Conservation (phyloP, 2,329 filamentous ascomycete genomes). For the Scytalidium lignicola region DNA sequence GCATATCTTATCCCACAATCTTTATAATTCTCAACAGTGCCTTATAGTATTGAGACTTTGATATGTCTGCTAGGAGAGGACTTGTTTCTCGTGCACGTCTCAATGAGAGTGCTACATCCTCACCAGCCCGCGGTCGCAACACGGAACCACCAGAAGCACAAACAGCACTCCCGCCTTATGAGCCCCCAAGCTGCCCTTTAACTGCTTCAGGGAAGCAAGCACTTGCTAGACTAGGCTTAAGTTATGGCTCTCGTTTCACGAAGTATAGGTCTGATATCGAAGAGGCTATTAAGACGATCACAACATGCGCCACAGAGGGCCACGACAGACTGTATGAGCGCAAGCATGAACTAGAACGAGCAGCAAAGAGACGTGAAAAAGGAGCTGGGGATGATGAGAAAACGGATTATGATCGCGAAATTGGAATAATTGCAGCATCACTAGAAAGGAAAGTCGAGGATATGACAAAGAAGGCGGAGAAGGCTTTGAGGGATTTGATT, state of each 20-base stretch:
- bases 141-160: constrained; percentile 6
- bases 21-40: too few relatives aligned
- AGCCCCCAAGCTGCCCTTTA: constrained; percentile 47
- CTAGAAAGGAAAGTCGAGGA: constrained; percentile 41
- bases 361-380: constrained; percentile 24
- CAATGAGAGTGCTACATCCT: constrained; percentile 11
- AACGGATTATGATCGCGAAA: constrained; percentile 25
- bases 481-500: constrained; percentile 50
- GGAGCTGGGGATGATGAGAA: constrained; percentile 29
- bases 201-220: constrained; percentile 38
- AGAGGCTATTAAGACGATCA: constrained; percentile 40
- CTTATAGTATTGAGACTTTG: not conserved
- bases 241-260: constrained; percentile 29
- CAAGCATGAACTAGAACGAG: constrained; percentile 16
- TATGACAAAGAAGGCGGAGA: constrained; percentile 51
- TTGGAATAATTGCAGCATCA: constrained; percentile 33
- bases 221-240: constrained; percentile 38
- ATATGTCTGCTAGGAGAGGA: constrained; percentile 17
- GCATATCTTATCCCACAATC: too few relatives aligned
- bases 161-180: constrained; percentile 41
- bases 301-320: constrained; percentile 43
- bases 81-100: constrained; percentile 14
- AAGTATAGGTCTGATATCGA: constrained; percentile 44
- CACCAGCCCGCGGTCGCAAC: constrained; percentile 12
- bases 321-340: constrained; percentile 45